Conservation (phyloP, 148 eudicot genomes). For the Cornus kousa region DNA sequence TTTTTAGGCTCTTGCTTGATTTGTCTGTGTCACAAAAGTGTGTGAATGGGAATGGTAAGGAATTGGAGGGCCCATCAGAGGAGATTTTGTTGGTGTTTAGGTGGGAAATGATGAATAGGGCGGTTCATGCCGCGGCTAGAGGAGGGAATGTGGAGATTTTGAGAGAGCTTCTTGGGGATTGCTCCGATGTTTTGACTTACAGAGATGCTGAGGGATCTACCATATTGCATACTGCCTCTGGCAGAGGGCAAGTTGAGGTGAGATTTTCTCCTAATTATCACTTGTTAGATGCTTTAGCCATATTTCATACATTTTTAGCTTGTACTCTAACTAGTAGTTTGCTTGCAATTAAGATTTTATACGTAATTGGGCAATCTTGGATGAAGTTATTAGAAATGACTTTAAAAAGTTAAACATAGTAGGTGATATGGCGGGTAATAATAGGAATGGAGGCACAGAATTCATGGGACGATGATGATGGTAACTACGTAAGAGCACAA, state of each 20-base stretch:
- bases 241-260: conserved; percentile 82
- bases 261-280: conserved; percentile 2
- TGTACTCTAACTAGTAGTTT: too few species aligned
- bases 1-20: conserved; percentile 58
- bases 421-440: too few species aligned
- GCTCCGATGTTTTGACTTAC: conserved; percentile 53
- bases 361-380: too few species aligned
- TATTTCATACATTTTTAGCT: not conserved
- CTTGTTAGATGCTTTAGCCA: not conserved
- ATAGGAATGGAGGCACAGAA: too few species aligned
- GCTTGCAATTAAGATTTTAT: too few species aligned
- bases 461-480: too few species aligned
- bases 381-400: too few species aligned
- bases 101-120: conserved; percentile 64
- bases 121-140: conserved; percentile 73
- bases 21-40: conserved; percentile 24
- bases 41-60: conserved; percentile 8
- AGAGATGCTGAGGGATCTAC: conserved; percentile 72
- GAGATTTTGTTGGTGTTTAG: conserved; percentile 27
- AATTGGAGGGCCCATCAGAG: conserved; percentile 14
- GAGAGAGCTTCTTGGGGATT: conserved; percentile 51
- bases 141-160: conserved; percentile 70
- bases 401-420: too few species aligned
- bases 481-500: not conserved
- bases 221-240: conserved; percentile 76